Percentiles rank a stretch among this genome's conserved stretches.
phyloP scores from a whole-genome alignment of 2,329 filamentous ascomycete genomes.

The Coniochaeta sp. region DNA sequence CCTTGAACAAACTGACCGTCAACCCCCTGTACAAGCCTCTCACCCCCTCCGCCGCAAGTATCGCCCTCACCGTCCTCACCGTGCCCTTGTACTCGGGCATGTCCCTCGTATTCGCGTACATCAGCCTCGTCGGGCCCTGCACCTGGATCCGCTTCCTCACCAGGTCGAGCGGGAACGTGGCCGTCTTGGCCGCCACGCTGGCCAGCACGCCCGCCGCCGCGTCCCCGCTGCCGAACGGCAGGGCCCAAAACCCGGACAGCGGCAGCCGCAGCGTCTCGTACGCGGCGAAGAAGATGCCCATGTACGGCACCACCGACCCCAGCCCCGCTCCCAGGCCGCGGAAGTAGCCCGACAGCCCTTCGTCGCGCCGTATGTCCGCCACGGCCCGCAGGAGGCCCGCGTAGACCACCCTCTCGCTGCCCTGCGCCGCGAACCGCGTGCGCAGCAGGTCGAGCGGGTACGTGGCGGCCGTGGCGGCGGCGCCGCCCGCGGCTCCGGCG shows the following conservation, averaged over 20 bases:
- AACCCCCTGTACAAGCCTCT: conserved; percentile 83
- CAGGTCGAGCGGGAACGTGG: conserved; percentile 86
- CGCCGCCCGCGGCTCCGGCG: conserved; percentile 76
- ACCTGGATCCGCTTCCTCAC: conserved; percentile 92
- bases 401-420: conserved; percentile 74
- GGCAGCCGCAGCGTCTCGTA: conserved; percentile 71
- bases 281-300: conserved; percentile 90
- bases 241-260: conserved; percentile 38
- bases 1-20: conserved; percentile 83
- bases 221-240: conserved; percentile 72
- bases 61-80: conserved; percentile 55
- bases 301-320: conserved; percentile 86
- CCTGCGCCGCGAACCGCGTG: conserved; percentile 95
- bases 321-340: conserved; percentile 76
- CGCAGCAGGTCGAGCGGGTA: conserved; percentile 91
- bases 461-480: conserved; percentile 71
- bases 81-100: conserved; percentile 79
- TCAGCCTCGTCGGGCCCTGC: conserved; percentile 74
- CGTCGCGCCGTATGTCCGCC: conserved; percentile 63
- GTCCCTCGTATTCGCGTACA: conserved; percentile 78
- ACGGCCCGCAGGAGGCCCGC: conserved; percentile 61
- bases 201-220: conserved; percentile 76
- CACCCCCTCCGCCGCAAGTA: conserved; percentile 65
- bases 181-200: conserved; percentile 77
- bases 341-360: conserved; percentile 78